Evolutionary conservation across 257 asterid genomes (phyloP), one percentile per base, ranked within the genome.

Genomic region (Solanum commersonii): DNA sequence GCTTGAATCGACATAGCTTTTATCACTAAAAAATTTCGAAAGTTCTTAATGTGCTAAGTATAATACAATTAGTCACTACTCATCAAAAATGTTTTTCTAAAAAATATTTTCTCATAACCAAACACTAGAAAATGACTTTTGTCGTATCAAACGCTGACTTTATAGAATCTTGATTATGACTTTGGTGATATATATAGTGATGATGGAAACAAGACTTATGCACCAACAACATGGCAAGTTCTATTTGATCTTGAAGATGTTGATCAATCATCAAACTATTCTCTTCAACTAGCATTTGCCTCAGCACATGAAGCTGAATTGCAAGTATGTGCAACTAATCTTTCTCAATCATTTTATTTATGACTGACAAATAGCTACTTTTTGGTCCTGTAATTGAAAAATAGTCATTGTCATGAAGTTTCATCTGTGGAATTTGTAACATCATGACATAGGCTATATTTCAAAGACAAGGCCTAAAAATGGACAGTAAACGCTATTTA

Each of bases 151-250:
- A 40, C 4, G 1, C 11, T 4, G 1, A 70, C 1, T 25, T 6
- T 15, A 65, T 40, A 11, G 10, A 59, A 22, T 85, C 12, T 34
- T 85, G 63, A n/a, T 13, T 38, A 0, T 68, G 65, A 27, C 14
- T 68, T 67, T 67, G 4, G 1, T 67, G 20, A 83, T 29, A 10
- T 38, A 15, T 83, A 18, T 89, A 96, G 99, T 90, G 91, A 93
- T 27, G 27, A 89, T 22, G 98, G 94, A n/a, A 92, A 94, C 87
- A 91, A 91, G 88, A 90, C 91, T 1, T 93, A 93, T 76, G 88
- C 90, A 20, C 96, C 98, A 12, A 94, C 98, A 12, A 95, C 98
- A n/a, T 96, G 98, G 99, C 89, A 84, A 87, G 91, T 96, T 83
- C 8, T 89, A 84, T 96, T 96, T 89, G 90, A 92, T 83, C 92